Conservation (phyloP, 2,329 filamentous ascomycete genomes). For the Arthrobotrys conoides region DNA sequence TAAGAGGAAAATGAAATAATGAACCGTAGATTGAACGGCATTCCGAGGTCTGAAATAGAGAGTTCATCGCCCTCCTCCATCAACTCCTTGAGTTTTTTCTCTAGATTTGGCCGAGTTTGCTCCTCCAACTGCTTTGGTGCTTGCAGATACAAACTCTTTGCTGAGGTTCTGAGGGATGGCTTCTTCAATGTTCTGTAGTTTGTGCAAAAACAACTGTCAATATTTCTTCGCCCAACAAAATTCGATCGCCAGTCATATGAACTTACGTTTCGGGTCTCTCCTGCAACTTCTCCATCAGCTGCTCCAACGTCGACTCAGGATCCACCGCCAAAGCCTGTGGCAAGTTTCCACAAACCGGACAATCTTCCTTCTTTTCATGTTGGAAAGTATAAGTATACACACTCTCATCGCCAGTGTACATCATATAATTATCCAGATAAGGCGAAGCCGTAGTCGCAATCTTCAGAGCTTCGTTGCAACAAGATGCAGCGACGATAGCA, state of each 20-base stretch:
- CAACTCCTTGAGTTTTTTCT: constrained; percentile 81
- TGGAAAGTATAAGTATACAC: constrained; percentile 98
- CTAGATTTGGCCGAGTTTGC: constrained; percentile 85
- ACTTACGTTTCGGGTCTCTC: constrained; percentile 80
- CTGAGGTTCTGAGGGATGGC: constrained; percentile 84
- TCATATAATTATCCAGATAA: constrained; percentile 94
- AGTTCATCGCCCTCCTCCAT: constrained; percentile 87
- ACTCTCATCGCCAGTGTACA: constrained; percentile 96
- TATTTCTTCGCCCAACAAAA: neutral
- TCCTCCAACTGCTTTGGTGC: constrained; percentile 84
- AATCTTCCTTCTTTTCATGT: constrained; percentile 93
- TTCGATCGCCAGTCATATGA: neutral
- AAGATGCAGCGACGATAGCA: constrained; percentile 93
- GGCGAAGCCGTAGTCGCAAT: constrained; percentile 87
- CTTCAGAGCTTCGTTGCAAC: constrained; percentile 97
- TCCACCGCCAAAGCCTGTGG: constrained; percentile 82
- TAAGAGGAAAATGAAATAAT: constrained; percentile 62
- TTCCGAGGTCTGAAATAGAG: constrained; percentile 72
- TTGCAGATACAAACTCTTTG: constrained; percentile 91
- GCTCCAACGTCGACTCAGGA: constrained; percentile 79
- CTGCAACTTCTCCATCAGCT: constrained; percentile 87
- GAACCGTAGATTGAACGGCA: constrained; percentile 64
- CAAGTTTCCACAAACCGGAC: constrained; percentile 89
- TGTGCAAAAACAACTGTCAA: constrained; percentile 1
- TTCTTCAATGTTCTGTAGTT: constrained; percentile 76